phyloP scores from a whole-genome alignment of 129 eudicot genomes.

The Helianthus tuberosus region DNA sequence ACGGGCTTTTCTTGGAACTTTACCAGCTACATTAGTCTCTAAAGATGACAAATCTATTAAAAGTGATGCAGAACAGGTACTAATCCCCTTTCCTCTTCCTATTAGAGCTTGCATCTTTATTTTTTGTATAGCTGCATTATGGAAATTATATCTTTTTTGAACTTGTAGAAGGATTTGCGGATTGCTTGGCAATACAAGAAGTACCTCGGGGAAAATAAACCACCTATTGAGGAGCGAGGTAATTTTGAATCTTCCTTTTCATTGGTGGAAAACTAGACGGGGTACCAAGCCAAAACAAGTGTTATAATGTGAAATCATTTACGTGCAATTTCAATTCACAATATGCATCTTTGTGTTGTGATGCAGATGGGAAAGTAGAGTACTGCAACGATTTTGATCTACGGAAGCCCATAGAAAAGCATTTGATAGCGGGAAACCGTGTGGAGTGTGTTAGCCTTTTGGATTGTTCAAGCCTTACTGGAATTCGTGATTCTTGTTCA shows the following conservation, averaged over 20 bases:
- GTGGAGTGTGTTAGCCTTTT: constrained; percentile 80
- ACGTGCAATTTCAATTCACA: constrained; percentile 4
- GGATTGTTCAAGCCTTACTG: constrained; percentile 52
- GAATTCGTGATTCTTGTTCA: constrained; percentile 74
- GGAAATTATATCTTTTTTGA: constrained; percentile 14
- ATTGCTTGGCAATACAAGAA: constrained; percentile 99
- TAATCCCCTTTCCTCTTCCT: not conserved
- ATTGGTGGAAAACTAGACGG: not conserved
- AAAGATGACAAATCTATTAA: constrained; percentile 76
- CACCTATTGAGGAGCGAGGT: constrained; percentile 65
- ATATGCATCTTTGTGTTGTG: constrained; percentile 10
- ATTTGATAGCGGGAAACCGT: constrained; percentile 52
- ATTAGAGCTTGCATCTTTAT: not conserved
- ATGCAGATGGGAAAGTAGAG: constrained; percentile 74
- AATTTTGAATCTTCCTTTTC: constrained; percentile 15
- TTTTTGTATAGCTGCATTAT: not conserved
- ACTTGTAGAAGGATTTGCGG: constrained; percentile 72
- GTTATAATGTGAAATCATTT: not conserved
- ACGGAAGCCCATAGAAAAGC: constrained; percentile 88
- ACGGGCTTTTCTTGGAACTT: constrained; percentile 84
- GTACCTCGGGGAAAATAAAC: constrained; percentile 73
- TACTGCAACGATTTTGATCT: constrained; percentile 87
- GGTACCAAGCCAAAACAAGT: not conserved
- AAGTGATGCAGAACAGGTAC: constrained; percentile 64
- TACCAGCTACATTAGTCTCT: constrained; percentile 67